phyloP scores from a whole-genome alignment of 495 filamentous ascomycete species.

The Cryomyces antarcticus region DNA sequence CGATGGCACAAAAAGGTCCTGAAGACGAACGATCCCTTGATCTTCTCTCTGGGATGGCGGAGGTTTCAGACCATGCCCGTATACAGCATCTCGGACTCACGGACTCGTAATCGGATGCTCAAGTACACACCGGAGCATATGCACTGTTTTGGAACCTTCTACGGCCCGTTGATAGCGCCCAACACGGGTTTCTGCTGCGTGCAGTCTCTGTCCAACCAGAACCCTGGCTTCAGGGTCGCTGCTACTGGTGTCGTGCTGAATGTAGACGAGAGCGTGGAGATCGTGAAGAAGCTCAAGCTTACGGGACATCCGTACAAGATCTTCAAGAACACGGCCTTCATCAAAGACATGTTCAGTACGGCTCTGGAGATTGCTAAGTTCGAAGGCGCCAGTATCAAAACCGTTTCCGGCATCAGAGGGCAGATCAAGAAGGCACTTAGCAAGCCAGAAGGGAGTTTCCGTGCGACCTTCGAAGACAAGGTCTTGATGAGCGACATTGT shows the following conservation, averaged over 20 bases:
- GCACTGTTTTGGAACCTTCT: slow-evolving; percentile 93
- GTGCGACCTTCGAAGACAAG: slow-evolving; percentile 96
- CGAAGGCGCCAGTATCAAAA: slow-evolving; percentile 85
- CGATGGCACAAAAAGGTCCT: slow-evolving; percentile 98
- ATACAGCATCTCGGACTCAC: slow-evolving; percentile 83
- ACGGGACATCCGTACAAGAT: slow-evolving; percentile 87
- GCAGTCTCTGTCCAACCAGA: slow-evolving; percentile 73
- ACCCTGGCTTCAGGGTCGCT: slow-evolving; percentile 78
- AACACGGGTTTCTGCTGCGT: slow-evolving; percentile 92
- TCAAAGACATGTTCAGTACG: slow-evolving; percentile 94
- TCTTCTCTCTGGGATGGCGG: slow-evolving; percentile 95
- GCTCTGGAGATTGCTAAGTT: slow-evolving; percentile 92
- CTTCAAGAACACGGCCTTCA: slow-evolving; percentile 97
- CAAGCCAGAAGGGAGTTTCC: slow-evolving; percentile 85
- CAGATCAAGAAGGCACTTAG: slow-evolving; percentile 86
- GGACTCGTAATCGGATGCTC: slow-evolving; percentile 87
- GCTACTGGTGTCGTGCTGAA: slow-evolving; percentile 82
- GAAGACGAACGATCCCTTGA: slow-evolving; percentile 90
- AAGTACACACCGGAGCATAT: slow-evolving; percentile 97
- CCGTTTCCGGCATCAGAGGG: slow-evolving; percentile 83
- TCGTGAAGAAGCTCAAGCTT: slow-evolving; percentile 97
- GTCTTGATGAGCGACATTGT: slow-evolving; percentile 91
- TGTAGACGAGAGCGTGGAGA: slow-evolving; percentile 85
- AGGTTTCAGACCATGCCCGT: slow-evolving; percentile 82
- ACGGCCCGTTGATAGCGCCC: slow-evolving; percentile 81